phyloP scores from a whole-genome alignment of 495 filamentous ascomycete genomes.

The Daldinia concentrica region DNA sequence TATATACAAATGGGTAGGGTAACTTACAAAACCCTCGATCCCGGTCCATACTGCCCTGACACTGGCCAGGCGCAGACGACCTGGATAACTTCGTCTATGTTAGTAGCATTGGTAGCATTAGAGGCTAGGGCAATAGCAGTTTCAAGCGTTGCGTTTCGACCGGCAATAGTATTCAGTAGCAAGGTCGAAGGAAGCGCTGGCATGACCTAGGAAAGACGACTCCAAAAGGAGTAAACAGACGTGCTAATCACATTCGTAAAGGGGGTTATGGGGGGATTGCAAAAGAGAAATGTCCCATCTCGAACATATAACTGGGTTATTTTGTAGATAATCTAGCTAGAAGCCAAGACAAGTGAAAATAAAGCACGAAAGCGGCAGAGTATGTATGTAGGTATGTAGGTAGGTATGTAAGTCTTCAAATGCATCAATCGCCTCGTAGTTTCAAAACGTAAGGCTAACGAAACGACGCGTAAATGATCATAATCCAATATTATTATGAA shows the following conservation, averaged over 20 bases:
- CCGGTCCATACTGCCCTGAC: slow-evolving; percentile 68
- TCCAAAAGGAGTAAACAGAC: slow-evolving; percentile 3
- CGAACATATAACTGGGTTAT: slow-evolving; percentile 11
- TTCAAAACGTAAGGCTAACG: slow-evolving; percentile 23
- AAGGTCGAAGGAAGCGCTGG: slow-evolving; percentile 50
- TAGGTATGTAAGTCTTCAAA: slow-evolving; percentile 1
- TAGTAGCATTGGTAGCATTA: slow-evolving; percentile 37
- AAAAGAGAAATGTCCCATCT: slow-evolving; percentile 22
- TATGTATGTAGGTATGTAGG: too few species aligned
- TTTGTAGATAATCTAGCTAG: background rate
- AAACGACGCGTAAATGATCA: background rate
- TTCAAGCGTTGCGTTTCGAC: slow-evolving; percentile 35
- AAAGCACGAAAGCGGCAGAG: background rate
- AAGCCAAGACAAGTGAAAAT: background rate
- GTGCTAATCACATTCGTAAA: slow-evolving; percentile 4
- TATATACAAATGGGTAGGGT: background rate
- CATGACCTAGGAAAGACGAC: slow-evolving; percentile 46
- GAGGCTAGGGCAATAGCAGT: slow-evolving; percentile 22
- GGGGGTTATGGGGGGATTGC: background rate
- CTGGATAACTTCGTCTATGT: slow-evolving; percentile 46
- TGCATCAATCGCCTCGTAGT: slow-evolving; percentile 19
- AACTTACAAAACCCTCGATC: slow-evolving; percentile 64
- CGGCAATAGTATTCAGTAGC: slow-evolving; percentile 45
- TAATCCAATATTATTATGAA: background rate
- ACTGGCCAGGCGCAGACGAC: slow-evolving; percentile 70